Evolutionary conservation across 495 filamentous ascomycete genomes (phyloP).

Genomic region (Tuber aestivum): DNA sequence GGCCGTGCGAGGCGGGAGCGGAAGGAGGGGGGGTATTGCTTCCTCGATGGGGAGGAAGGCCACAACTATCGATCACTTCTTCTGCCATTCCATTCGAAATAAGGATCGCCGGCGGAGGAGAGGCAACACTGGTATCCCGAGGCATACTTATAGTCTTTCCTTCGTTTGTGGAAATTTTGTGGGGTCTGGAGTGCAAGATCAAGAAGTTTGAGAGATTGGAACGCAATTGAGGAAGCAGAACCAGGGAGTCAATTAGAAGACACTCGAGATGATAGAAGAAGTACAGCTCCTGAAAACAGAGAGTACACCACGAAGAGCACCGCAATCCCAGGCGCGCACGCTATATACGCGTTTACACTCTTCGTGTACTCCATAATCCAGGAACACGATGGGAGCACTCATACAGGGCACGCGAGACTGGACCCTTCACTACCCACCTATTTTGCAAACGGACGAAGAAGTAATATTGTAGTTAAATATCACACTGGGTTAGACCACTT

Average conservation of each 20-base stretch:
- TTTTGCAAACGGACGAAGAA: not conserved
- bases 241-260: not conserved
- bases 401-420: not conserved
- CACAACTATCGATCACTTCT: not conserved
- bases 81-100: not conserved
- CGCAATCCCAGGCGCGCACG: not conserved
- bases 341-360: not conserved
- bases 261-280: not conserved
- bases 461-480: not conserved
- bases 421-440: not conserved
- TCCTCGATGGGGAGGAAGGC: not conserved
- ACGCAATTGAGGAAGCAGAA: not conserved
- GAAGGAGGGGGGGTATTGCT: not conserved
- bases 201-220: not conserved
- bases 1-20: not conserved
- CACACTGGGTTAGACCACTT: not conserved
- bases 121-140: not conserved
- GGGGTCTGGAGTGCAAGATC: not conserved
- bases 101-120: not conserved
- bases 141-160: not conserved
- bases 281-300: not conserved
- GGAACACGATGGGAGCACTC: not conserved
- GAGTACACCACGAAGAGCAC: not conserved
- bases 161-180: not conserved
- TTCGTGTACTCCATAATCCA: not conserved